Percentiles rank a stretch among this genome's conserved stretches.
phyloP scores from a whole-genome alignment of 139 green algal species.

The Penium margaritaceum region DNA sequence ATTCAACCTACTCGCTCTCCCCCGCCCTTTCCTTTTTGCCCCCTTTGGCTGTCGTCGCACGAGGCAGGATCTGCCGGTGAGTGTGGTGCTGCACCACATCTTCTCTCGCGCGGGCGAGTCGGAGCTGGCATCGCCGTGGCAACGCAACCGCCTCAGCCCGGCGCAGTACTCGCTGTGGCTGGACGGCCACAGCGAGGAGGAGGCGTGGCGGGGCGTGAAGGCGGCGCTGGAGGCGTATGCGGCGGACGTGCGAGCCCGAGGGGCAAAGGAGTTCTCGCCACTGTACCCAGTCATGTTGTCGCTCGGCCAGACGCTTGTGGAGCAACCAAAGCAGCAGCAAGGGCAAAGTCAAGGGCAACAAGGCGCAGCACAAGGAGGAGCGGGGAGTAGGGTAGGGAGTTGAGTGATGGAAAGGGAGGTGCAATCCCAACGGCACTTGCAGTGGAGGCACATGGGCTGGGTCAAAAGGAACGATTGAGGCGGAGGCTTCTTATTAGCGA shows the following conservation, averaged over 20 bases:
- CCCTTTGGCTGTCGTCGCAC: background rate
- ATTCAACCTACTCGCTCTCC: conserved; percentile 6
- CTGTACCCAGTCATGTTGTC: conserved; percentile 44
- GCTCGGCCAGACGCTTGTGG: conserved; percentile 27
- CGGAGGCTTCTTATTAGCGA: too few relatives aligned
- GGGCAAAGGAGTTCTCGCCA: conserved; percentile 37
- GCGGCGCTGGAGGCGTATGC: conserved; percentile 34
- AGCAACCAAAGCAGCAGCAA: conserved; percentile 48
- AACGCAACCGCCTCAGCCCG: conserved; percentile 58
- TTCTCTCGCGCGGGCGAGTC: conserved; percentile 64
- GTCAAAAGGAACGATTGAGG: too few relatives aligned
- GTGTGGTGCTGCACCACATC: conserved; percentile 74
- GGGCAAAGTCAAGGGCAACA: too few relatives aligned
- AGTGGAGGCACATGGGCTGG: too few relatives aligned
- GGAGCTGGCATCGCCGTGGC: conserved; percentile 64
- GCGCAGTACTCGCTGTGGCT: conserved; percentile 88
- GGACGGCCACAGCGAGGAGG: conserved; percentile 54
- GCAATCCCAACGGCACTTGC: too few relatives aligned
- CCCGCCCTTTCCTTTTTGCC: background rate
- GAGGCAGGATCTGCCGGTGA: conserved; percentile 64
- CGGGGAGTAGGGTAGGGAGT: too few relatives aligned
- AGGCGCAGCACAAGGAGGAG: too few relatives aligned
- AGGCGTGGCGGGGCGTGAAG: conserved; percentile 40
- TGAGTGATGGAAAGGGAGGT: too few relatives aligned
- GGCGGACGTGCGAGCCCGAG: conserved; percentile 17